These are phyloP conservation scores for Diversispora epigaea DNA, from an alignment of 192 early-diverging fungal genomes.

Conservation along the genomic window DNA sequence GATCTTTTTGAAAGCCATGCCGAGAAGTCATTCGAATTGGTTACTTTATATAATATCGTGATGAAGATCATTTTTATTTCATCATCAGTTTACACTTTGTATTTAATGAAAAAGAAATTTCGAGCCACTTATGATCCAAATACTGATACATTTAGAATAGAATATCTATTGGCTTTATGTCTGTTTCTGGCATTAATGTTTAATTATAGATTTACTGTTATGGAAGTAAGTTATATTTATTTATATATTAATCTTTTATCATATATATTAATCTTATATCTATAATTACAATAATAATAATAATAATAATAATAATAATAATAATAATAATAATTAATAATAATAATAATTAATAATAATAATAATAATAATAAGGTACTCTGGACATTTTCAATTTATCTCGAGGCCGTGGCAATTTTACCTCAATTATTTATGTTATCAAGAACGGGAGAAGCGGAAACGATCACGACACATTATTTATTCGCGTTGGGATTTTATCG, in stretches of 20 bases:
- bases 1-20: slow-evolving; percentile 78
- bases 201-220: slow-evolving; percentile 66
- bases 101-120: slow-evolving; percentile 81
- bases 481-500: slow-evolving; percentile 88
- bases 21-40: slow-evolving; percentile 39
- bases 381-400: slow-evolving; percentile 96
- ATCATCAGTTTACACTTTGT: slow-evolving; percentile 84
- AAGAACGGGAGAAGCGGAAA: slow-evolving; percentile 97
- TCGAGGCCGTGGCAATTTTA: slow-evolving; percentile 96
- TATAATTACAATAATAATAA: neutral
- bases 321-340: slow-evolving; percentile 42
- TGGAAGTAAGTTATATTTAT: slow-evolving; percentile 60
- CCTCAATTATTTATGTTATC: slow-evolving; percentile 97
- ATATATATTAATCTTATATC: too few relatives aligned
- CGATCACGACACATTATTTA: slow-evolving; percentile 98
- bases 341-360: neutral
- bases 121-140: slow-evolving; percentile 91
- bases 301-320: slow-evolving; percentile 44
- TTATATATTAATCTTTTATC: too few relatives aligned
- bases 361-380: slow-evolving; percentile 62
- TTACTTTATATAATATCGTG: slow-evolving; percentile 87
- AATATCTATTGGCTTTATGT: slow-evolving; percentile 76
- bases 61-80: slow-evolving; percentile 97
- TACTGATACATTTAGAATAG: slow-evolving; percentile 88
- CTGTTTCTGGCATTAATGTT: slow-evolving; percentile 72